Evolutionary conservation across 306 rosid species (phyloP).

Genomic region (Prunus mira): DNA sequence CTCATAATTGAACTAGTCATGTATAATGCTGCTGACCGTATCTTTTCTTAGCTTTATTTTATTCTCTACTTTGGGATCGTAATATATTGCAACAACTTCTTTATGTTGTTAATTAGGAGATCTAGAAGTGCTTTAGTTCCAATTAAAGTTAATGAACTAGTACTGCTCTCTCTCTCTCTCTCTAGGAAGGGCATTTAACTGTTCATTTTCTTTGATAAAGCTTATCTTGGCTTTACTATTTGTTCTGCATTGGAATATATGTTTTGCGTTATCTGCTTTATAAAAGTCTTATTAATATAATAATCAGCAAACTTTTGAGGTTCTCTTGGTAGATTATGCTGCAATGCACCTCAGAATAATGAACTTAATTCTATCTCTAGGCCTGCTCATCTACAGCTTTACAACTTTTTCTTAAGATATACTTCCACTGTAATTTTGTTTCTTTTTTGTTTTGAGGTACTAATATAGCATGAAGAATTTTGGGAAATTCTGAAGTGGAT

Average conservation of each 20-base stretch:
- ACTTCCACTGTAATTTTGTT: too few relatives aligned
- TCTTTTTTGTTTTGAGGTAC: too few relatives aligned
- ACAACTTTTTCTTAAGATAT: background rate
- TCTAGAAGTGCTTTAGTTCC: background rate
- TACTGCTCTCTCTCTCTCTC: too few relatives aligned
- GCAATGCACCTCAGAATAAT: background rate
- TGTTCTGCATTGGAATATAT: background rate
- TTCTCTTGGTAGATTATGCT: background rate
- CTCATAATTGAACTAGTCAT: background rate
- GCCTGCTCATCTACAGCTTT: background rate
- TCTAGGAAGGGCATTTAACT: background rate
- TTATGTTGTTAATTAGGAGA: too few relatives aligned
- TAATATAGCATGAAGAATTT: too few relatives aligned
- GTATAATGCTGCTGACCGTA: background rate
- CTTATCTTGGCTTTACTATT: conserved; percentile 1
- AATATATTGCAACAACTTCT: too few relatives aligned
- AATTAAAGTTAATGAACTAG: background rate
- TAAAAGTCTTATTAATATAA: background rate
- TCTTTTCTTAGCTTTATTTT: too few relatives aligned
- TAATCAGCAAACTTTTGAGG: background rate
- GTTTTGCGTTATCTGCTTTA: background rate
- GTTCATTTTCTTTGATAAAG: background rate
- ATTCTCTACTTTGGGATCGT: too few relatives aligned
- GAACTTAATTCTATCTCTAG: background rate
- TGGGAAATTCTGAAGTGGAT: background rate